Base-by-base conservation (phyloP, 306 rosid genomes). In the Hippophae gyantsensis region DNA sequence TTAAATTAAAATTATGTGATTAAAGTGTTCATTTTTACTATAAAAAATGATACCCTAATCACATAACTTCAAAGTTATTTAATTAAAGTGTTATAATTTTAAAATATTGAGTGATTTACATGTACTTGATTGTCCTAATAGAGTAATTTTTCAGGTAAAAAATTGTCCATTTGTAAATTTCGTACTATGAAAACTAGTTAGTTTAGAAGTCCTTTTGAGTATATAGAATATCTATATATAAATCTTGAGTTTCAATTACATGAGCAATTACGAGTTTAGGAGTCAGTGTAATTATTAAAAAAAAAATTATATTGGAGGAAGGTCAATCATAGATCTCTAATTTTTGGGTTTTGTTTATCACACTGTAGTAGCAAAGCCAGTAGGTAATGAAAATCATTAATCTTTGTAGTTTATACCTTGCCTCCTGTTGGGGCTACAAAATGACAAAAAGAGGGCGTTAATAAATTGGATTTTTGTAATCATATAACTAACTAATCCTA, bases 381-480 rank as follows among this genome's bases (percentile, higher is more conserved):
- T 18, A 18, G 52, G 64, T 61, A 62, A 52, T 50, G 54, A 61
- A 66, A 48, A 66, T 32, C 0, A 74, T 42, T 47, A 53, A 41
- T 52, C 9, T 54, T 60, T 18, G 23, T 18, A 18, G 23, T 18
- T 18, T 56, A 63, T 64, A 44, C 68, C 67, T 79, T 74, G 75
- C 84, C 78, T 80, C 69, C 59, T 56, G 58, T 49, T 56, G 80
- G 70, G 81, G 63, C 84, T 73, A 74, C 84, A 79, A 74, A 56
- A 58, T 69, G 93, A 76, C 89, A 68, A 78, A 69, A 72, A 72
- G 64, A 63, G 32, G 71, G 67, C n/a, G 60, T 64, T 7, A 41
- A 54, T 68, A 63, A 69, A 53, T 63, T 57, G 74, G 49, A 54
- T 9, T 54, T 64, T 48, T 51, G 52, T 63, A 64, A 76, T 70